Base-by-base conservation (phyloP, 805 yeast genomes). In the Hermanozyma aechmeae region DNA sequence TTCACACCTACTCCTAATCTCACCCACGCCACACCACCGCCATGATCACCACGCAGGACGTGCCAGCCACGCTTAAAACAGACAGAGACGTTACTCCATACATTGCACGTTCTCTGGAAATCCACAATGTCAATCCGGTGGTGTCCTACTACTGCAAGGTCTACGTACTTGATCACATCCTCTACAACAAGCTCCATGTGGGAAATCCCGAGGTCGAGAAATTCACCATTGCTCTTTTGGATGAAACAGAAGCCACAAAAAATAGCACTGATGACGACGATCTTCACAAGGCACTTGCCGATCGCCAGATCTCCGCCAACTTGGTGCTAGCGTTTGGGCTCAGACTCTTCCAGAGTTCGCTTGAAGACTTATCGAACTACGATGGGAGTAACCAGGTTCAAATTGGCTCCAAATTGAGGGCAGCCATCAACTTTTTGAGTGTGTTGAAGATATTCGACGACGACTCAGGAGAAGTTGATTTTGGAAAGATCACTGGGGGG, bases 101-200 rank as follows among this genome's bases (percentile, higher is more conserved):
- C 38, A 51, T 76, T 12, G 52, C 60, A 5, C 64, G 87, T 6
- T 62, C 84, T 13, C 51, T 49, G 7, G 95, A 85, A 40, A 44
- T 83, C 23, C 61, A 55, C 13, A 34, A 42, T 1, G 66, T 63
- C 7, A 79, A 82, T 37, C 86, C 93, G 0, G 56, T 78, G 8
- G 68, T 84, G 16, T 62, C 89, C 4, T 84, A 83, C 52, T 81
- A 71, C 51, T 80, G 92, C 53, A 66, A 64, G 50, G 38, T 45
- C 28, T 78, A 79, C 46, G 82, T 86, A 0, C 77, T 82, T 3
- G 89, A 87, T 50, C 62, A 72, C 42, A 76, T 89, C 3, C 56
- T 89, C 13, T 63, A 64, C 21, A 53, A 68, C 24, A 69, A 73
- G 31, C 56, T 77, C 13, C 95, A 86, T 45, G 56, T 69, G 14